Base-by-base conservation (phyloP, 1,284 basidiomycete species). In the Boletus mariae region DNA sequence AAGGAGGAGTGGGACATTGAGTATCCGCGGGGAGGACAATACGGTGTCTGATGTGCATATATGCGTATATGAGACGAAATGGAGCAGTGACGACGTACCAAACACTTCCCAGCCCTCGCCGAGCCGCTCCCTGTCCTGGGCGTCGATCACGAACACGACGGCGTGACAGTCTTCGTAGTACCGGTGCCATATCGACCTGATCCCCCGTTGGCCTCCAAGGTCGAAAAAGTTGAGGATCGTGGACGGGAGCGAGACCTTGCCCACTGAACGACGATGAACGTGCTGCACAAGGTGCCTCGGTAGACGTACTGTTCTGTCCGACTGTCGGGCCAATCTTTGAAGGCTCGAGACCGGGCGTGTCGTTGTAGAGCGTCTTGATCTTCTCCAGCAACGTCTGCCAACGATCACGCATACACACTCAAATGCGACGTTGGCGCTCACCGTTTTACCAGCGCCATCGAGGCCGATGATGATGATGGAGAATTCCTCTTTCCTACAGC, bases 101-200 rank as follows among this genome's bases (percentile, higher is more conserved):
- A 98, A 97, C 6, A 94, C 93, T 59, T 92, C 89, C 94, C 94
- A 97, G 12, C 90, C 90, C 74, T 96, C 94, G 52, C 86, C 83
- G 42, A 97, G 72, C 37, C 93, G 75, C 62, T 90, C 90, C 48
- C 87, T 77, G 74, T 97, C 94, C 53, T 87, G 82, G 5, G 92
- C 92, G 67, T 97, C 94, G 47, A 97, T 84, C 47, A 96, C 89
- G 63, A 91, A 96, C 29, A 90, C 91, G 43, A 97, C 91, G 9
- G 93, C 93, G 68, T 98, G 94, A 61, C 92, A 95, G 67, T 96
- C 92, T 54, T 92, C 89, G 66, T 95, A 97, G 72, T 97, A 98
- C 61, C 84, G 83, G 50, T 87, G 84, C 94, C 94, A 98, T 57
- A 98, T 94, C 28, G 84, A 87, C 20, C 94, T 81, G 46, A 98